A percentile compares a stretch with the other conserved stretches of the same genome.
These are phyloP conservation scores for Candida morakotiae DNA, from an alignment of 805 yeast genomes.

Conservation along the genomic window DNA sequence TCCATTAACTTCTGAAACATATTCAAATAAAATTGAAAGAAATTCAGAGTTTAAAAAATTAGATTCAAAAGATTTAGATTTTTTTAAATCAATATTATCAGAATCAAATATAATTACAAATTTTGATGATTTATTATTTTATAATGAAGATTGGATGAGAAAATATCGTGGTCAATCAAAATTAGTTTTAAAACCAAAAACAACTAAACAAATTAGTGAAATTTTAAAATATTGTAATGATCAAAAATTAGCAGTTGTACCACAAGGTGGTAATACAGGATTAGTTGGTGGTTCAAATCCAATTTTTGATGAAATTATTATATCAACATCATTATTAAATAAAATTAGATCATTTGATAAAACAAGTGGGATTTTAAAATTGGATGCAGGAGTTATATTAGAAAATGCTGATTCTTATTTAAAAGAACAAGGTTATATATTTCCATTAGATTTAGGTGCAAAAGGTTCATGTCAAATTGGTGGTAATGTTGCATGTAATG, in stretches of 20 bases:
- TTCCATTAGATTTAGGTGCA: constrained; percentile 93
- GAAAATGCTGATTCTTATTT: constrained; percentile 79
- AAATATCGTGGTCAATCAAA: constrained; percentile 86
- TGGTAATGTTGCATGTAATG: constrained; percentile 92
- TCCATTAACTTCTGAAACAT: constrained; percentile 66
- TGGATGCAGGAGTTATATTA: constrained; percentile 87
- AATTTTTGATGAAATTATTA: constrained; percentile 81
- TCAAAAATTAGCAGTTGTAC: constrained; percentile 75
- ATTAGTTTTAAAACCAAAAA: constrained; percentile 77
- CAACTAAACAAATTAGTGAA: constrained; percentile 70
- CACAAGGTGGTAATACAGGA: constrained; percentile 97
- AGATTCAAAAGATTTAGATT: constrained; percentile 51
- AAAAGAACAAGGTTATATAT: constrained; percentile 80
- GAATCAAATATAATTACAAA: constrained; percentile 49
- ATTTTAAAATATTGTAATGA: constrained; percentile 81
- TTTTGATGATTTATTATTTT: constrained; percentile 60
- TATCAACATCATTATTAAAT: constrained; percentile 69
- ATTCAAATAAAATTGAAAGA: constrained; percentile 53
- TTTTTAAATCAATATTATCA: constrained; percentile 58
- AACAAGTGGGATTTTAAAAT: constrained; percentile 79
- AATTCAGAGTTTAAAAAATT: constrained; percentile 49
- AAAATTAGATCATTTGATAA: constrained; percentile 77
- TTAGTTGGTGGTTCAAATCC: constrained; percentile 94
- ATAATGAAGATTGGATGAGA: constrained; percentile 92
- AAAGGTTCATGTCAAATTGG: constrained; percentile 96